These are phyloP conservation scores for Stromatinia cepivora DNA, from an alignment of 2,329 filamentous ascomycete genomes.

Conservation along the genomic window DNA sequence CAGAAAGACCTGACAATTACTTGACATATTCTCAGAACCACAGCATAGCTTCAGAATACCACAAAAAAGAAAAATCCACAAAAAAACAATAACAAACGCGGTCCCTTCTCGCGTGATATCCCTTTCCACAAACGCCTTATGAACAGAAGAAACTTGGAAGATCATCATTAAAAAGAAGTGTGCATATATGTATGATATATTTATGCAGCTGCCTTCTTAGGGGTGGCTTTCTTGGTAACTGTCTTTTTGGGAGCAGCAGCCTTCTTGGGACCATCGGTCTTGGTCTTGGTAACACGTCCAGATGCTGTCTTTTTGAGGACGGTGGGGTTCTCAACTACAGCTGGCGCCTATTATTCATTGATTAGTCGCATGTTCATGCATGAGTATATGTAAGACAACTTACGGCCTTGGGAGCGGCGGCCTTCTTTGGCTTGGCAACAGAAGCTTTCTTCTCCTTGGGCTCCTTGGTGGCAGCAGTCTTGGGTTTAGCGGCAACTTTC, in stretches of 20 bases:
- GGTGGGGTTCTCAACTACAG: constrained; percentile 62
- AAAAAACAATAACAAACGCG: constrained; percentile 20
- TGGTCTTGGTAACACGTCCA: constrained; percentile 67
- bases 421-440: constrained; percentile 38
- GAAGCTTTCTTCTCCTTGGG: constrained; percentile 34
- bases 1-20: constrained; percentile 25
- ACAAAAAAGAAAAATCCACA: constrained; percentile 31
- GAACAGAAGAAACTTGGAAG: neutral
- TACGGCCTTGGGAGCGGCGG: constrained; percentile 36
- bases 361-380: constrained; percentile 25
- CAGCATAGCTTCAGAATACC: constrained; percentile 26
- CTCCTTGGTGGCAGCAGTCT: constrained; percentile 35
- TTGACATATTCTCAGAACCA: constrained; percentile 26
- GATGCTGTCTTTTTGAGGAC: constrained; percentile 71
- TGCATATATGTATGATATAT: neutral
- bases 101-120: constrained; percentile 11
- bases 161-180: constrained; percentile 1
- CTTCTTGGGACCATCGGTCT: constrained; percentile 50
- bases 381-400: constrained; percentile 19
- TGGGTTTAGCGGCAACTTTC: constrained; percentile 45
- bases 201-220: constrained; percentile 36
- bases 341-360: constrained; percentile 54
- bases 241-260: constrained; percentile 40
- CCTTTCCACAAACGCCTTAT: constrained; percentile 9
- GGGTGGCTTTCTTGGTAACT: constrained; percentile 30